Evolutionary conservation across 2,329 filamentous ascomycete species (phyloP).

Genomic region (Trichoderma koningii): DNA sequence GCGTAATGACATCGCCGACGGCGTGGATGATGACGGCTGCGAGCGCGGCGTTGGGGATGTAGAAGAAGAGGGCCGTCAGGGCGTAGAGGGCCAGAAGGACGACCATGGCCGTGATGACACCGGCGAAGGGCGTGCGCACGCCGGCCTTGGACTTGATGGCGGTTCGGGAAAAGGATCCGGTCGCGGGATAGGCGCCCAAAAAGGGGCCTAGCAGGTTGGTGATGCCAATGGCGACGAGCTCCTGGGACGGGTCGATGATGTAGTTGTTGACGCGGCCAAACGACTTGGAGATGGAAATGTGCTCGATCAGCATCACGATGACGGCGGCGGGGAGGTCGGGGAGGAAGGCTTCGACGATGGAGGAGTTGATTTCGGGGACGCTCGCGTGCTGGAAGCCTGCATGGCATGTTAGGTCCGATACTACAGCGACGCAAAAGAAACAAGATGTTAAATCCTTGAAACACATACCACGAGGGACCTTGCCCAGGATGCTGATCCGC

Average conservation of each 20-base stretch:
- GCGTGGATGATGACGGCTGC: conserved; percentile 89
- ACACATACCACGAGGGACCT: conserved; percentile 65
- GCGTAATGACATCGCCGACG: conserved; percentile 81
- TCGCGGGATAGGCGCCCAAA: conserved; percentile 80
- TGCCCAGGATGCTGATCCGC: conserved; percentile 64
- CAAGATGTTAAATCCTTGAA: background rate
- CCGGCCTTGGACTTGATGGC: conserved; percentile 95
- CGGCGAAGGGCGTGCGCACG: conserved; percentile 82
- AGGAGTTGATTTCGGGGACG: conserved; percentile 61
- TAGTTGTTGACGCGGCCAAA: conserved; percentile 83
- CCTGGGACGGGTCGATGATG: conserved; percentile 76
- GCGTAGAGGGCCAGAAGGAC: conserved; percentile 85
- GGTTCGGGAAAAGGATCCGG: conserved; percentile 86
- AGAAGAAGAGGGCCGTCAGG: conserved; percentile 81
- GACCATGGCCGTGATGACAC: conserved; percentile 79
- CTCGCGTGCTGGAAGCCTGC: conserved; percentile 69
- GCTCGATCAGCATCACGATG: conserved; percentile 78
- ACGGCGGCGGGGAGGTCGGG: conserved; percentile 70
- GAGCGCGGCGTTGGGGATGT: conserved; percentile 76
- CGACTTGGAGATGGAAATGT: conserved; percentile 81
- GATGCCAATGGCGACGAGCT: conserved; percentile 75
- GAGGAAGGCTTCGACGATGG: conserved; percentile 64
- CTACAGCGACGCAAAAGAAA: background rate
- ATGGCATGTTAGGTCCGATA: background rate
- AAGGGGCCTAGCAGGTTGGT: conserved; percentile 76